Conservation (phyloP, 495 filamentous ascomycete species). For the Neurospora terricola region DNA sequence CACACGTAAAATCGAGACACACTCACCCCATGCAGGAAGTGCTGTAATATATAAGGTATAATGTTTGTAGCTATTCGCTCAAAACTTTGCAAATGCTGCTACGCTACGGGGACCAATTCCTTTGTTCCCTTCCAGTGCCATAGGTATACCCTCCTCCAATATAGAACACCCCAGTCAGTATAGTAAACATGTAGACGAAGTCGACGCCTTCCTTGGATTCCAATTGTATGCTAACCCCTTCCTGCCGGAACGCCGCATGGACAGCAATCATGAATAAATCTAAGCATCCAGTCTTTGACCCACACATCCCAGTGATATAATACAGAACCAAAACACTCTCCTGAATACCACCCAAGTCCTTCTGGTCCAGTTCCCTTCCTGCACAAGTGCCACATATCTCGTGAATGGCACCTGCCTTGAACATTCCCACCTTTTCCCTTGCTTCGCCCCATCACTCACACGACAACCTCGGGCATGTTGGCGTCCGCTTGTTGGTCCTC, state of each 20-base stretch:
- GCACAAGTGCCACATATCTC: background rate
- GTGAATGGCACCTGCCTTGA: background rate
- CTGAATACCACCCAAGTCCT: constrained; percentile 1
- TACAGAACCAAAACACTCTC: constrained; percentile 13
- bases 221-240: constrained; percentile 10
- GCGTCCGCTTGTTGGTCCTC: constrained; percentile 18
- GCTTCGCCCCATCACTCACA: constrained; percentile 6
- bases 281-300: background rate
- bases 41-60: background rate
- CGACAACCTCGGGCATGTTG: constrained; percentile 14
- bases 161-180: background rate
- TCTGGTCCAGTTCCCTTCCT: background rate
- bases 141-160: background rate
- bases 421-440: background rate
- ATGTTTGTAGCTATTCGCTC: background rate
- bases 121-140: background rate
- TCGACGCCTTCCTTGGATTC: constrained; percentile 8
- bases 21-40: background rate
- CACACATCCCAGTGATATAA: constrained; percentile 11
- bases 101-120: background rate
- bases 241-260: constrained; percentile 13
- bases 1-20: background rate
- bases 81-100: background rate
- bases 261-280: constrained; percentile 1
- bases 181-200: background rate